These are phyloP conservation scores for Lactarius vividus DNA, from an alignment of 768 basidiomycete genomes.

Conservation along the genomic window DNA sequence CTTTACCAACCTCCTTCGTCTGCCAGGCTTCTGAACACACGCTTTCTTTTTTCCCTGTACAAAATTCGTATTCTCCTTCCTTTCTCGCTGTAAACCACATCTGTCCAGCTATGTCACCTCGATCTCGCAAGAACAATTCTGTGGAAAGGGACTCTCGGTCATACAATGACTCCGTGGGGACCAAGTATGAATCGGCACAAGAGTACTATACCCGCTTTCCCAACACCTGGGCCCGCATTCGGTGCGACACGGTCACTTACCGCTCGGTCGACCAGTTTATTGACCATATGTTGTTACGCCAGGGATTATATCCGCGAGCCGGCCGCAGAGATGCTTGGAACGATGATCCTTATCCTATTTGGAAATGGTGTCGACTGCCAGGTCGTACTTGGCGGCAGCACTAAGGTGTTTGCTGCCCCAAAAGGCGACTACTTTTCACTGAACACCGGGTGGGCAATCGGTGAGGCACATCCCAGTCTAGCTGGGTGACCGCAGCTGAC, in stretches of 20 bases:
- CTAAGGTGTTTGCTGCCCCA: constrained; percentile 19
- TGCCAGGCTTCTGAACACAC: neutral
- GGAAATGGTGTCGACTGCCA: constrained; percentile 22
- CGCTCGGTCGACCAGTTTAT: too few species aligned
- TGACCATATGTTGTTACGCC: neutral
- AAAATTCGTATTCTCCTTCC: neutral
- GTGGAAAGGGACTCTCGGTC: neutral
- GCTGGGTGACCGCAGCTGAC: neutral
- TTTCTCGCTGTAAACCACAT: neutral
- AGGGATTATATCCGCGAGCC: constrained; percentile 19
- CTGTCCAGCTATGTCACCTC: neutral
- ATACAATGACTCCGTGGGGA: neutral
- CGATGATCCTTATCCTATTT: constrained; percentile 22
- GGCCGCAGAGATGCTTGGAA: constrained; percentile 14
- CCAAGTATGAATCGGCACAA: neutral
- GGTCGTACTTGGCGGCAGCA: constrained; percentile 14
- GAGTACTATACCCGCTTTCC: constrained; percentile 8
- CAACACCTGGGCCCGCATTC: constrained; percentile 6
- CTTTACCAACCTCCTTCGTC: neutral
- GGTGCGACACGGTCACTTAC: neutral
- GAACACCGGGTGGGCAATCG: constrained; percentile 25
- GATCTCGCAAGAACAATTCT: neutral
- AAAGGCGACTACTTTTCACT: constrained; percentile 28
- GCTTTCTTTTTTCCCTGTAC: neutral
- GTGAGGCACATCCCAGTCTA: neutral